Percentiles rank a stretch among this genome's conserved stretches.
These are phyloP conservation scores for Pseudogymnoascus sp. DNA, from an alignment of 2,329 filamentous ascomycete genomes.

Conservation along the genomic window DNA sequence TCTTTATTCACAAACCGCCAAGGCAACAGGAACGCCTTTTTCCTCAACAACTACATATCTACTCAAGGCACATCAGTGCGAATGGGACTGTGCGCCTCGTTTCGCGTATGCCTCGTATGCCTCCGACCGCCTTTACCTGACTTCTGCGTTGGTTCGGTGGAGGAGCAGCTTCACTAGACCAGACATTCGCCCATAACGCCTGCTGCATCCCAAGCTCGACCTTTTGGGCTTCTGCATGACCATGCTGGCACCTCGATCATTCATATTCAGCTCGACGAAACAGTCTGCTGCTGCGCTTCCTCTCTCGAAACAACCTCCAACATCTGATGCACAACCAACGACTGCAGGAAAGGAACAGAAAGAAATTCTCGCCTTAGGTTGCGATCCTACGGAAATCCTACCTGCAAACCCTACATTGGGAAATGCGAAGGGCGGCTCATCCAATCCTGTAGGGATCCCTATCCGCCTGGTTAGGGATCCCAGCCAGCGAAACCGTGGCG, in stretches of 20 bases:
- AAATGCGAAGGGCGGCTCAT: conserved; percentile 8
- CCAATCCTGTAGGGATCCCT: conserved; percentile 26
- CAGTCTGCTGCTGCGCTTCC: background rate
- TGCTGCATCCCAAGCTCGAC: background rate
- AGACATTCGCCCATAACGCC: background rate
- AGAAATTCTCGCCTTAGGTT: background rate
- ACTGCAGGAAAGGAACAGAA: background rate
- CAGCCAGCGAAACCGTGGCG: conserved; percentile 17
- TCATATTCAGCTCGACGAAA: conserved; percentile 17
- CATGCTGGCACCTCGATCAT: conserved; percentile 22
- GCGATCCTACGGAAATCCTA: background rate
- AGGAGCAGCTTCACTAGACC: conserved; percentile 1
- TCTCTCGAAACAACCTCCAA: background rate
- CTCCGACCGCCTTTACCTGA: background rate
- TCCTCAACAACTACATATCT: background rate
- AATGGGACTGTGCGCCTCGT: conserved; percentile 5
- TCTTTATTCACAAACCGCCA: background rate
- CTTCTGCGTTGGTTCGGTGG: background rate
- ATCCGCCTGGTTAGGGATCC: conserved; percentile 18
- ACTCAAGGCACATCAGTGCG: background rate
- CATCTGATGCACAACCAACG: background rate
- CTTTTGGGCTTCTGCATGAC: conserved; percentile 9
- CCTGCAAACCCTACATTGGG: background rate
- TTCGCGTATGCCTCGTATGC: conserved; percentile 2
- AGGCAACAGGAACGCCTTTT: background rate